Evolutionary conservation across 2,329 filamentous ascomycete genomes (phyloP), one percentile per base, ranked within the genome.

Genomic region (Paracamarosporium sp.): DNA sequence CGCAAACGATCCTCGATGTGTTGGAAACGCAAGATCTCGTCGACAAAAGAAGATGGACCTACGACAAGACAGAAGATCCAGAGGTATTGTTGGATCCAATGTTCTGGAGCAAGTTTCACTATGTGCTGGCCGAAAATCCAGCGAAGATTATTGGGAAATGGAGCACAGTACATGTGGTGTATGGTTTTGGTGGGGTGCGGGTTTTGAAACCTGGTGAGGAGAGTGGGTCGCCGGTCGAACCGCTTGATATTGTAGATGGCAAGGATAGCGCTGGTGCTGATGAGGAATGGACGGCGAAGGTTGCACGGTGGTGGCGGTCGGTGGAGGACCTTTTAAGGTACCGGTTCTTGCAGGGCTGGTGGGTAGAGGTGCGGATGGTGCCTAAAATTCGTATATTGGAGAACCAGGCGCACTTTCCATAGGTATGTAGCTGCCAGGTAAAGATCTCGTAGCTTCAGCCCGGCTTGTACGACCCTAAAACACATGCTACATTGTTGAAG

Each of bases 61-160:
- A 88, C 68, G 86, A 88, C 68, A 89, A 88, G 67, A 86, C 85
- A 0, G 85, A 85, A 64, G 78, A 85, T 45, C 76, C 81, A 27
- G 63, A 72, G 2, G 62, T 67, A 2, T 80, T 86, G 31, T 75
- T 82, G 1, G 77, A 82, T 20, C 78, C 81, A 0, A 57, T 67
- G 2, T 89, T 88, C 68, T 89, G 86, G 86, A 71, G 78, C 1
- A 71, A 76, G 5, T 86, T 88, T 57, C 84, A 88, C 62, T 88
- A 86, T 62, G 82, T 82, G 2, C 72, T 88, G 24, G 78, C 83
- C 0, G 86, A 88, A 70, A 73, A 76, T 55, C 78, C 82, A 9
- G 71, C 80, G 61, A 71, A 76, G 59, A 65, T 79, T 27, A 83
- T 85, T 45, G 81, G 79, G 0, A 75, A 70, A 4, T 89, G 86